Conservation (phyloP, 2,329 filamentous ascomycete genomes). For the Aureobasidium uvarum region DNA sequence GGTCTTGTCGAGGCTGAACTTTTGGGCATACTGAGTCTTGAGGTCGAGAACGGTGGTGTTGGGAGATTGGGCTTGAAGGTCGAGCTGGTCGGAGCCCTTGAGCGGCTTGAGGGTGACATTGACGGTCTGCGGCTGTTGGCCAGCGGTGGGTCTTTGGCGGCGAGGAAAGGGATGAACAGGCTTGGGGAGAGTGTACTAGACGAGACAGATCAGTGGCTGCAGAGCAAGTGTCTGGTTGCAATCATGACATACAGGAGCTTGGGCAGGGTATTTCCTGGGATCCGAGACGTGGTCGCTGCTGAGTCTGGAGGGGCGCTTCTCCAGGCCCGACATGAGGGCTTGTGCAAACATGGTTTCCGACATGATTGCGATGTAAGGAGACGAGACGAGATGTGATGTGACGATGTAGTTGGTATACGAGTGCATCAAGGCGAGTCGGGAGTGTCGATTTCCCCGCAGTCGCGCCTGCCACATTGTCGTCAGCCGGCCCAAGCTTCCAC, state of each 20-base stretch:
- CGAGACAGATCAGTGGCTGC: background rate
- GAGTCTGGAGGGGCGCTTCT: conserved; percentile 75
- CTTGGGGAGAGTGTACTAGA: conserved; percentile 69
- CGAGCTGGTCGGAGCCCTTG: conserved; percentile 71
- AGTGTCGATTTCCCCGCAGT: background rate
- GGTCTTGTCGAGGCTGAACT: conserved; percentile 63
- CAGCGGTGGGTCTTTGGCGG: conserved; percentile 45
- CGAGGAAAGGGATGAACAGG: conserved; percentile 54
- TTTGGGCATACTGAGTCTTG: conserved; percentile 65
- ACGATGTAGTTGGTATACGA: background rate
- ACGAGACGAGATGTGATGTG: background rate
- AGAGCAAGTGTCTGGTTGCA: background rate
- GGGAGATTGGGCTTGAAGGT: conserved; percentile 59
- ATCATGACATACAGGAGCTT: conserved; percentile 64
- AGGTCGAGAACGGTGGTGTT: conserved; percentile 76
- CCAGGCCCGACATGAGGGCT: conserved; percentile 75
- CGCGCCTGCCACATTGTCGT: conserved; percentile 7
- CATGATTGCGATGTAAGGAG: conserved; percentile 27
- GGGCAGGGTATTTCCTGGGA: conserved; percentile 70
- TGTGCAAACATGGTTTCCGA: conserved; percentile 77
- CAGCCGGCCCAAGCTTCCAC: conserved; percentile 23
- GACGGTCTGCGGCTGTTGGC: conserved; percentile 42
- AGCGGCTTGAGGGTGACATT: conserved; percentile 69
- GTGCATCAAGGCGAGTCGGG: background rate
- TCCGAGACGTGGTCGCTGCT: conserved; percentile 90